Conservation (phyloP, 2,329 filamentous ascomycete genomes). For the Periconia macrospinosa region DNA sequence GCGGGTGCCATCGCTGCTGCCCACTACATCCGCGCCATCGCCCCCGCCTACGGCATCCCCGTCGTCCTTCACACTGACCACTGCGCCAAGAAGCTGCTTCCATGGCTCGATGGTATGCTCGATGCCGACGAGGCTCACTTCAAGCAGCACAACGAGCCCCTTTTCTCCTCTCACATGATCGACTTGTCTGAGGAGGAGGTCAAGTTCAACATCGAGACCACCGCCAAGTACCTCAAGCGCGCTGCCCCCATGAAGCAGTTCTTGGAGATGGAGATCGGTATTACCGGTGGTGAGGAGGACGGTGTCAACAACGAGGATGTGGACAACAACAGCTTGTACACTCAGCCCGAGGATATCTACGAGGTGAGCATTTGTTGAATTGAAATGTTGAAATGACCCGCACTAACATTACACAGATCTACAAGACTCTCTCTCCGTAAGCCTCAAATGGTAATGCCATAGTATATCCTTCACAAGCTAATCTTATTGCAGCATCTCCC, state of each 20-base stretch:
- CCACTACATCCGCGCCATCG: constrained; percentile 88
- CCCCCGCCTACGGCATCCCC: constrained; percentile 84
- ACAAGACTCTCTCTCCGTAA: constrained; percentile 72
- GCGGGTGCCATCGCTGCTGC: constrained; percentile 80
- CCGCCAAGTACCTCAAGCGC: constrained; percentile 89
- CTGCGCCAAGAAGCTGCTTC: constrained; percentile 98
- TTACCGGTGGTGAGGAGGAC: constrained; percentile 93
- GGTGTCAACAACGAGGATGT: constrained; percentile 98
- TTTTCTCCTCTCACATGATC: constrained; percentile 98
- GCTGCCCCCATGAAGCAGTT: constrained; percentile 94
- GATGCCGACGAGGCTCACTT: constrained; percentile 94
- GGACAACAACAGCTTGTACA: constrained; percentile 96
- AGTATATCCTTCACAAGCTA: neutral
- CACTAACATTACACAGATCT: constrained; percentile 31
- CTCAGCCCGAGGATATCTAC: constrained; percentile 73
- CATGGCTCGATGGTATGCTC: constrained; percentile 79
- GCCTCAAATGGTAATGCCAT: neutral
- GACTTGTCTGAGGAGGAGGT: constrained; percentile 84
- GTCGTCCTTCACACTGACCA: constrained; percentile 93
- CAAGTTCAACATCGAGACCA: constrained; percentile 89
- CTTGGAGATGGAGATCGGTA: constrained; percentile 93
- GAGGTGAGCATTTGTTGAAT: constrained; percentile 8
- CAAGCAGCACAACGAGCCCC: constrained; percentile 87
- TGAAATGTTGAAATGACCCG: constrained; percentile 8
- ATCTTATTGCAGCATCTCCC: constrained; percentile 60